Evolutionary conservation across 2,329 filamentous ascomycete species (phyloP), one percentile per base, ranked within the genome.

Genomic region (Colletotrichum spinosum): DNA sequence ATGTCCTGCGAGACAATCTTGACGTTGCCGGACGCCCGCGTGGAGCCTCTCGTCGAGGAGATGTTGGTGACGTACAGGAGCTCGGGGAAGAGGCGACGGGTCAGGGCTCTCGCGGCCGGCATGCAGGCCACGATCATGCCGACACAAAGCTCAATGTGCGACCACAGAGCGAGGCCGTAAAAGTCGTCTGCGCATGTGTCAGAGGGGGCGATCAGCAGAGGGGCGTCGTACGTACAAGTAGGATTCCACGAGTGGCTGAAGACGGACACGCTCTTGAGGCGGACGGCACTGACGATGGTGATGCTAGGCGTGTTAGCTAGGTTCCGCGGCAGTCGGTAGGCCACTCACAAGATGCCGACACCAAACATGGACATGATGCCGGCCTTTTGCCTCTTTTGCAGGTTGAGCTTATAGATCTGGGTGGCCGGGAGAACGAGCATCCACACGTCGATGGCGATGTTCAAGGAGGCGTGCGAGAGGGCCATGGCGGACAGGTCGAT

Each of bases 181-280:
- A 65, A 65, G 17, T 65, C 63, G 10, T 62, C 63, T 65, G 10
- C 0, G 5, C 4, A 2, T 79, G 17, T 80, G 77, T 81, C 79
- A 69, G 79, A 33, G 72, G 0, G 71, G 0, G 84, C 72, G 4
- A 80, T 75, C 8, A 79, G 46, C 72, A 83, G 80, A 50, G 78
- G 78, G 38, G 75, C 15, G 10, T 6, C 41, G 75, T 2, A 63
- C 71, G 15, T 49, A 65, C 63, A 65, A 0, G 63, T 65, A 2
- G 63, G 63, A 42, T 65, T 65, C 63, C 63, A 65, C 3, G 63
- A 65, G 15, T 57, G 54, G 17, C 42, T 65, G 4, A 65, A 62
- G 6, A 52, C 41, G 0, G 58, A 46, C 0, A 65, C 42, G 1
- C 63, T 65, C 12, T 17, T 55, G 13, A 65, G 12, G 6, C 63